Evolutionary conservation across 495 filamentous ascomycete genomes (phyloP), one percentile per base, ranked within the genome.

Genomic region (Stereocaulon alpinum): DNA sequence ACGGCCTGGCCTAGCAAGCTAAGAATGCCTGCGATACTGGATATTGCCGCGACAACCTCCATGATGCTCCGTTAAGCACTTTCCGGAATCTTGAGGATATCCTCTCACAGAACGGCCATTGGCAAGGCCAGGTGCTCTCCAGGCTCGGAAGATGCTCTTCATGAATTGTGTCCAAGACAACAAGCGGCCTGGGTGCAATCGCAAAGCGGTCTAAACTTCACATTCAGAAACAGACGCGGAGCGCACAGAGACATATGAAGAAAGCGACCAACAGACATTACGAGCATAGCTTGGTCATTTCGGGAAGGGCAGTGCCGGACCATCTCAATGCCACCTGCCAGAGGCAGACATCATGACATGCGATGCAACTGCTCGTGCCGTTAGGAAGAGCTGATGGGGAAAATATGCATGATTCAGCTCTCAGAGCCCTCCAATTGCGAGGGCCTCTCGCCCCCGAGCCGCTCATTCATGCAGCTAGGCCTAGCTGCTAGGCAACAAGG

Each of bases 31-130:
- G 60, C 54, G 14, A 62, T 18, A 12, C 60, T 62, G 0, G 55
- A 47, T 5, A 45, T 45, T 29, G 60, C 60, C 2, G 60, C 60
- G 20, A 62, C 41, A 14, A 40, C 60, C 41, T 62, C 60, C 60
- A 62, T 58, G 9, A 40, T 48, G n/a, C 47, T 50, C 14, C 30
- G 30, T 32, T n/a, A n/a, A 20, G 27, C n/a, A 17, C 6, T 30
- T 9, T 24, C 10, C 6, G 9, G 6, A 27, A 15, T 17, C n/a
- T 30, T 24, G 27, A 32, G 24, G 24, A 2, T 50, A 24, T 7
- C 6, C 24, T 37, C 0, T 37, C 7, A 30, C 47, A n/a, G 17
- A 50, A 27, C 2, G 17, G 15, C 47, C 47, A 50, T 30, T 50
- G 12, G 24, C 17, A 32, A 50, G 27, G 47, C 4, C 24, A 50